Evolutionary conservation across 306 rosid species (phyloP).

Genomic region (Sesbania bispinosa): DNA sequence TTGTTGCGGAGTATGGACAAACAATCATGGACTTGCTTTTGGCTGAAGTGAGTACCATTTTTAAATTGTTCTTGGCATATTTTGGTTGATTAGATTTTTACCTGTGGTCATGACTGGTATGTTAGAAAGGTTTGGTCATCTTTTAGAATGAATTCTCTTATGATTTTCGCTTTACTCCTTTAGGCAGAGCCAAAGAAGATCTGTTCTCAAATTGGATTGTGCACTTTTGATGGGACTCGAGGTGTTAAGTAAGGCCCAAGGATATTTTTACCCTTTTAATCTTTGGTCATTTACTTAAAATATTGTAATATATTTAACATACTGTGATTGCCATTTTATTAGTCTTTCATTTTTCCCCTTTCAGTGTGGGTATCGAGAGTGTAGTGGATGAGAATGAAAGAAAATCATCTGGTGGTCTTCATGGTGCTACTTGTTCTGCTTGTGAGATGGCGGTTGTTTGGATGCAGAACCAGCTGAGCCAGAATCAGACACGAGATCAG

Average conservation of each 20-base stretch:
- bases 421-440: conserved; percentile 63
- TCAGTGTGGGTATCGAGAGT: conserved; percentile 67
- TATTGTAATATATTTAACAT: not conserved
- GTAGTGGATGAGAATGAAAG: conserved; percentile 53
- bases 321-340: not conserved
- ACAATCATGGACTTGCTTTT: conserved; percentile 68
- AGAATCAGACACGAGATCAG: conserved; percentile 57
- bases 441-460: conserved; percentile 91
- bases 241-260: conserved; percentile 56
- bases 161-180: conserved; percentile 14
- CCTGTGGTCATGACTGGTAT: not conserved
- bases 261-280: not conserved
- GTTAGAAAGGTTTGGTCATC: not conserved
- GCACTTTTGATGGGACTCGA: conserved; percentile 68
- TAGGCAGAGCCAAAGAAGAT: conserved; percentile 67
- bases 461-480: conserved; percentile 75
- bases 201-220: conserved; percentile 77
- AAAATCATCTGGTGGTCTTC: conserved; percentile 43
- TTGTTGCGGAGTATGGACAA: conserved; percentile 70
- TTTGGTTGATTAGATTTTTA: not conserved
- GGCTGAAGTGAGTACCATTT: conserved; percentile 50
- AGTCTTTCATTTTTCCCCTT: not conserved
- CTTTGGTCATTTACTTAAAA: not conserved
- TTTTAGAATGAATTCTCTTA: conserved; percentile 5
- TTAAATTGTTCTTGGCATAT: conserved; percentile 1